Percentiles rank a stretch among this genome's conserved stretches.
phyloP scores from a whole-genome alignment of 352 stramenopile species.

The Globisporangium rhizosaccharum region DNA sequence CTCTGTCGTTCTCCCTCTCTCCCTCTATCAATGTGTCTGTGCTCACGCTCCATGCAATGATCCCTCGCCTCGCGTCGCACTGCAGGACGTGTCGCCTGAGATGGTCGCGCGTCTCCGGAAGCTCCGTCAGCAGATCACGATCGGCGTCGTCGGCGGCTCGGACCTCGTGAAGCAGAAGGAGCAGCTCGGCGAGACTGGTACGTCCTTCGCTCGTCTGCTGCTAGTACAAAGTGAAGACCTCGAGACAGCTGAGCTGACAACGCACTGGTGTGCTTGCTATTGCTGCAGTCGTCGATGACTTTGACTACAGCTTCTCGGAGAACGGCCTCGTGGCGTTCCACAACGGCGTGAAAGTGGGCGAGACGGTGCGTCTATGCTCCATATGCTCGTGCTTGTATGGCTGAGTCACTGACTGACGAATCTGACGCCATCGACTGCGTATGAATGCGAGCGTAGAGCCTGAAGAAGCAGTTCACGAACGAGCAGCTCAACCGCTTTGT shows the following conservation, averaged over 20 bases:
- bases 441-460: conserved; percentile 43
- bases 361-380: conserved; percentile 45
- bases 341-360: conserved; percentile 88
- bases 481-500: conserved; percentile 97
- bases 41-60: not conserved
- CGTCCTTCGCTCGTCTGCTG: conserved; percentile 1
- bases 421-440: not conserved
- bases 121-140: conserved; percentile 92
- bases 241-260: too few species aligned
- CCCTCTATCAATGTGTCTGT: not conserved
- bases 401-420: not conserved
- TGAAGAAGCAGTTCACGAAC: conserved; percentile 94
- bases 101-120: conserved; percentile 94
- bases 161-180: conserved; percentile 99
- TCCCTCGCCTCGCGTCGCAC: not conserved
- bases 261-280: not conserved
- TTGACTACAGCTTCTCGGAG: conserved; percentile 99
- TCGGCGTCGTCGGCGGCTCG: conserved; percentile 97
- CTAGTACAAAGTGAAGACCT: too few species aligned
- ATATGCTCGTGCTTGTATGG: too few species aligned
- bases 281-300: conserved; percentile 87
- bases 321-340: conserved; percentile 99
- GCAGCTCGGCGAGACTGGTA: conserved; percentile 93
- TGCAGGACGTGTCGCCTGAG: conserved; percentile 78
- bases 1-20: not conserved